Conservation (phyloP, 306 rosid genomes). For the Gastrolobium bilobum region DNA sequence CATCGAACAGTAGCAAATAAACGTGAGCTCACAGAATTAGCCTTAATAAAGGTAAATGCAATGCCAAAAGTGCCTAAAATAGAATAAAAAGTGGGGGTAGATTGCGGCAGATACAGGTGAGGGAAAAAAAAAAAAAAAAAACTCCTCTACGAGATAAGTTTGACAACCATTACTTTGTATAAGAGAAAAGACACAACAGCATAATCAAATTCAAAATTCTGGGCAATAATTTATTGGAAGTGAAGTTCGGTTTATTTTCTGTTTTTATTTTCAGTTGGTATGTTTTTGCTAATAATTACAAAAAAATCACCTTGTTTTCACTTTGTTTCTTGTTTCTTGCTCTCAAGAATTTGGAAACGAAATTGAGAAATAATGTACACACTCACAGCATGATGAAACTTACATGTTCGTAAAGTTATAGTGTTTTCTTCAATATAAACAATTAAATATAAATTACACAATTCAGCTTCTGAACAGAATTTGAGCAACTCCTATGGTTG, state of each 20-base stretch:
- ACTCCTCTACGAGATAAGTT: neutral
- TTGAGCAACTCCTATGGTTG: slow-evolving; percentile 3
- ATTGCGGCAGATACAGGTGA: neutral
- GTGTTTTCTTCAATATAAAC: slow-evolving; percentile 24
- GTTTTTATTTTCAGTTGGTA: too few species aligned
- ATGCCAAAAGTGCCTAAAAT: neutral
- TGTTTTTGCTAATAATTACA: too few species aligned
- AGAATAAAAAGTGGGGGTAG: neutral
- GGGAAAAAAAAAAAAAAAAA: neutral
- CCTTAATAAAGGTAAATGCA: slow-evolving; percentile 1
- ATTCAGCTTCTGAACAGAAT: slow-evolving; percentile 17
- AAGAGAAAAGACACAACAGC: neutral
- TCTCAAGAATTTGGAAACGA: too few species aligned
- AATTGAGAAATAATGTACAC: neutral
- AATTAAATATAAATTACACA: slow-evolving; percentile 21
- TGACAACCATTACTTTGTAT: neutral
- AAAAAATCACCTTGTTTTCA: too few species aligned
- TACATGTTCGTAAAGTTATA: neutral
- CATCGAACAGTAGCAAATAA: slow-evolving; percentile 12
- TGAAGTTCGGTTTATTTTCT: neutral
- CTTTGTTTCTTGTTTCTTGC: too few species aligned
- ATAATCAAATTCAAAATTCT: neutral
- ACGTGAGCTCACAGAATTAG: slow-evolving; percentile 11
- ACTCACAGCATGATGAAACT: neutral
- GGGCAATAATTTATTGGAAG: neutral